These are phyloP conservation scores for Oryza coarctata DNA, from an alignment of 176 grass and related monocot genomes.

Conservation along the genomic window DNA sequence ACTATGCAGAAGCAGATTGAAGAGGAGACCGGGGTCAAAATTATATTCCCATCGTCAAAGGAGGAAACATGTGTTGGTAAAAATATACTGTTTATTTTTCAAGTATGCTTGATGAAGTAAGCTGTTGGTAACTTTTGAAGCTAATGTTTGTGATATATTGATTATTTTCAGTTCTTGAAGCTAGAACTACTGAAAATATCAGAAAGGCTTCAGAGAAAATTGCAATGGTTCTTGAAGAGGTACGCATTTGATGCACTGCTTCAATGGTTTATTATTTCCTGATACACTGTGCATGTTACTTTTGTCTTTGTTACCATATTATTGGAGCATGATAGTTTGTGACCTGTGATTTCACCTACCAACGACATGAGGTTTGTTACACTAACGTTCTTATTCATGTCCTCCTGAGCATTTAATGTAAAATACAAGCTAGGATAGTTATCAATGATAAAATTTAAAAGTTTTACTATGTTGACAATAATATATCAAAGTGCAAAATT, in stretches of 20 bases:
- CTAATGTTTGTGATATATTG: conserved; percentile 18
- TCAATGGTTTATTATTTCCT: not conserved
- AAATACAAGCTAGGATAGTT: conserved; percentile 6
- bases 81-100: conserved; percentile 5
- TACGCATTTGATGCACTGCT: conserved; percentile 27
- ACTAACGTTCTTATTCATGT: not conserved
- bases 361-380: not conserved
- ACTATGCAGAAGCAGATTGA: conserved; percentile 80
- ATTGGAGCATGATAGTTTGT: not conserved
- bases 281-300: not conserved
- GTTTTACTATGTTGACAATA: not conserved
- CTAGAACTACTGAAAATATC: conserved; percentile 56
- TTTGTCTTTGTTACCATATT: not conserved
- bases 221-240: conserved; percentile 57
- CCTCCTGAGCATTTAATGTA: not conserved
- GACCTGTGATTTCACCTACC: conserved; percentile 13
- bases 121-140: conserved; percentile 3
- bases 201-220: conserved; percentile 81
- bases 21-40: conserved; percentile 63
- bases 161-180: conserved; percentile 59
- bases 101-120: not conserved
- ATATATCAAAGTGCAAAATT: not conserved
- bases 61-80: conserved; percentile 62
- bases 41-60: conserved; percentile 69
- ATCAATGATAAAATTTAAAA: not conserved